Evolutionary conservation across 805 yeast genomes (phyloP).

Genomic region (Vanderwaltozyma polyspora): DNA sequence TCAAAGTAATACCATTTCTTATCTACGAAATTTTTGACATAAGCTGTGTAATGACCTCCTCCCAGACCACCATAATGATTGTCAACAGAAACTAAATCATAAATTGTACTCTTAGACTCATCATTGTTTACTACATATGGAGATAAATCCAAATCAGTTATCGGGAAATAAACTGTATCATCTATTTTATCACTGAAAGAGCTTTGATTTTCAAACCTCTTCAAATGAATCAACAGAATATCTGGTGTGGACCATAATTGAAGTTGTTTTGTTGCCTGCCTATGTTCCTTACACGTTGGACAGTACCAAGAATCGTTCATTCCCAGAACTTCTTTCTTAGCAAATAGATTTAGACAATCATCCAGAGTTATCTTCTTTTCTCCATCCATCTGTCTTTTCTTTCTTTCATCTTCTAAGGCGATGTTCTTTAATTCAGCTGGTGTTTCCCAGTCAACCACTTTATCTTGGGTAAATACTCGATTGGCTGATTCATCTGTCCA

Average conservation of each 20-base stretch:
- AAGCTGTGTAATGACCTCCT: constrained; percentile 95
- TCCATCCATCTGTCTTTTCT: constrained; percentile 17
- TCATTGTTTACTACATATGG: constrained; percentile 36
- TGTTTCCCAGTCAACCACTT: constrained; percentile 44
- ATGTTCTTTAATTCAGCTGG: constrained; percentile 41
- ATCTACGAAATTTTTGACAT: constrained; percentile 68
- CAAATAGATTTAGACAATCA: constrained; percentile 66
- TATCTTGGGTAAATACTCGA: constrained; percentile 43
- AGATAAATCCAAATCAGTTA: constrained; percentile 64
- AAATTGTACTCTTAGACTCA: constrained; percentile 30
- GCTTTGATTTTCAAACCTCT: constrained; percentile 75
- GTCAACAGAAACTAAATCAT: constrained; percentile 86
- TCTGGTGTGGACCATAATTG: constrained; percentile 92
- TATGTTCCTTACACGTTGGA: constrained; percentile 77
- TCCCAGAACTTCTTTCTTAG: constrained; percentile 75
- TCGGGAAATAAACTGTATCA: constrained; percentile 77
- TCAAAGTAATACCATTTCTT: constrained; percentile 81
- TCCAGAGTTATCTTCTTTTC: constrained; percentile 44
- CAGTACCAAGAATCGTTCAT: constrained; percentile 92
- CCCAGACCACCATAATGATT: constrained; percentile 95
- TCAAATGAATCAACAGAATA: constrained; percentile 76
- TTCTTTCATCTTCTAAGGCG: constrained; percentile 41
- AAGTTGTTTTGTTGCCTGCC: constrained; percentile 82
- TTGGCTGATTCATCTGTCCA: constrained; percentile 45
- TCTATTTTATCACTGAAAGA: constrained; percentile 85